Percentiles rank a stretch among this genome's conserved stretches.
phyloP scores from a whole-genome alignment of 2,329 filamentous ascomycete genomes.

The Cladosporium oxysporum region DNA sequence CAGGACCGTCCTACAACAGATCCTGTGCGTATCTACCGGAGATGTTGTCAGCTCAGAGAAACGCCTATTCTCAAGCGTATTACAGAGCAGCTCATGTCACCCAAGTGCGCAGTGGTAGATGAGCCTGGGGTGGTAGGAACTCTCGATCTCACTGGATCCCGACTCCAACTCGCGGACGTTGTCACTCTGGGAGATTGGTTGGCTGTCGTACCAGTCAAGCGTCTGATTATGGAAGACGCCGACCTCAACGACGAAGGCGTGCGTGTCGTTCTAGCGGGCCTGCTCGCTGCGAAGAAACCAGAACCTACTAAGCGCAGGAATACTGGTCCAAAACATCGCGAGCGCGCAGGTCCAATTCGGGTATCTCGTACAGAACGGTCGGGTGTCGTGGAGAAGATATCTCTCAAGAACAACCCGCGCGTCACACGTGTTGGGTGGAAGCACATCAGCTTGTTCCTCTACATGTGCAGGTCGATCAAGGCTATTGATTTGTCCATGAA shows the following conservation, averaged over 20 bases:
- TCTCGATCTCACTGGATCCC: slow-evolving; percentile 81
- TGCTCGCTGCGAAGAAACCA: slow-evolving; percentile 75
- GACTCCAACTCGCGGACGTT: slow-evolving; percentile 79
- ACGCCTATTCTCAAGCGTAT: slow-evolving; percentile 90
- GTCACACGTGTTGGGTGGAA: slow-evolving; percentile 88
- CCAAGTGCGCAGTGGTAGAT: slow-evolving; percentile 63
- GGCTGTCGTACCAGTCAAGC: slow-evolving; percentile 86
- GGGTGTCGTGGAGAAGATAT: slow-evolving; percentile 82
- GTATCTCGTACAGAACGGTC: slow-evolving; percentile 48
- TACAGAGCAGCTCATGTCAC: slow-evolving; percentile 78
- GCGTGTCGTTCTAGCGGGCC: slow-evolving; percentile 79
- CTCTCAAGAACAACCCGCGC: slow-evolving; percentile 84
- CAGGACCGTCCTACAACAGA: slow-evolving; percentile 81
- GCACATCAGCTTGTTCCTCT: slow-evolving; percentile 83
- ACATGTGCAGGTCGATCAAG: slow-evolving; percentile 85
- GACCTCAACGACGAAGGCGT: slow-evolving; percentile 84
- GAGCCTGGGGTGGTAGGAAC: slow-evolving; percentile 76
- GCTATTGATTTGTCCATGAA: slow-evolving; percentile 85
- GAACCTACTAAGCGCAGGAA: slow-evolving; percentile 42
- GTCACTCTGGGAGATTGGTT: slow-evolving; percentile 90
- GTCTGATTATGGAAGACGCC: slow-evolving; percentile 83
- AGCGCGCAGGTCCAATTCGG: slow-evolving; percentile 25
- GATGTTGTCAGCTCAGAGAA: slow-evolving; percentile 92
- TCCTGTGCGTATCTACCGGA: slow-evolving; percentile 85
- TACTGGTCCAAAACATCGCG: slow-evolving; percentile 32